Evolutionary conservation across 2,329 filamentous ascomycete species (phyloP).

Genomic region (Epichloe coenophiala): DNA sequence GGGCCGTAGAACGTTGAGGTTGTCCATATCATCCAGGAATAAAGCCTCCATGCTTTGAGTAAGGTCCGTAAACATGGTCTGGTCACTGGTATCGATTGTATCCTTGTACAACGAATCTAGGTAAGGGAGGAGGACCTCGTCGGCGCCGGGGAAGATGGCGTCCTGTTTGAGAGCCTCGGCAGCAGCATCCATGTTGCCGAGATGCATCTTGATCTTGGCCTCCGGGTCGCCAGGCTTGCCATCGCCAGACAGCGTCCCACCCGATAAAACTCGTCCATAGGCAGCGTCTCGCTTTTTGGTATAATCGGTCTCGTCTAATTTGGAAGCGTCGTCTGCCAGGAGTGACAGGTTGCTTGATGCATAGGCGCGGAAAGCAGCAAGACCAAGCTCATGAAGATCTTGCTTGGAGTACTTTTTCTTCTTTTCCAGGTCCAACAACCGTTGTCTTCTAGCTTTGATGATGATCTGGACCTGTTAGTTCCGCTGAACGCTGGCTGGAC

Average conservation of each 20-base stretch:
- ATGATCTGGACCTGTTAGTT: slow-evolving; percentile 31
- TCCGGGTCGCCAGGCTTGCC: slow-evolving; percentile 60
- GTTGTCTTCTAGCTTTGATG: slow-evolving; percentile 57
- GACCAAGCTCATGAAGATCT: slow-evolving; percentile 32
- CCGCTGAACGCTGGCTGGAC: neutral
- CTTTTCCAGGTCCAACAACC: slow-evolving; percentile 65
- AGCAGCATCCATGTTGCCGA: slow-evolving; percentile 47
- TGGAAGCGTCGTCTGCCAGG: slow-evolving; percentile 28
- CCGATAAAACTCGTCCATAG: slow-evolving; percentile 41
- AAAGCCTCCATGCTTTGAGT: slow-evolving; percentile 77
- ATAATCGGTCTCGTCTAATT: slow-evolving; percentile 38
- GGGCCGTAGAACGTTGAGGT: slow-evolving; percentile 71
- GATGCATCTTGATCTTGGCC: slow-evolving; percentile 83
- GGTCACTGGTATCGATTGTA: slow-evolving; percentile 46
- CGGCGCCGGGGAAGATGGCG: slow-evolving; percentile 39
- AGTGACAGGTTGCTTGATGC: slow-evolving; percentile 41
- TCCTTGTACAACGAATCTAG: slow-evolving; percentile 59
- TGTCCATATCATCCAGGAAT: slow-evolving; percentile 78
- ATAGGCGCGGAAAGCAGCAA: slow-evolving; percentile 41
- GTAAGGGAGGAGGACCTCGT: slow-evolving; percentile 66
- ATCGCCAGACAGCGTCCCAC: slow-evolving; percentile 41
- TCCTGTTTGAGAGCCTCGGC: slow-evolving; percentile 33
- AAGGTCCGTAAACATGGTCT: slow-evolving; percentile 71
- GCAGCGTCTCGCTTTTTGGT: slow-evolving; percentile 32
- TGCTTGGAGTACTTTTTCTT: slow-evolving; percentile 47